Conservation (phyloP, 345 rosid genomes). For the Eucalyptus tenuipes region DNA sequence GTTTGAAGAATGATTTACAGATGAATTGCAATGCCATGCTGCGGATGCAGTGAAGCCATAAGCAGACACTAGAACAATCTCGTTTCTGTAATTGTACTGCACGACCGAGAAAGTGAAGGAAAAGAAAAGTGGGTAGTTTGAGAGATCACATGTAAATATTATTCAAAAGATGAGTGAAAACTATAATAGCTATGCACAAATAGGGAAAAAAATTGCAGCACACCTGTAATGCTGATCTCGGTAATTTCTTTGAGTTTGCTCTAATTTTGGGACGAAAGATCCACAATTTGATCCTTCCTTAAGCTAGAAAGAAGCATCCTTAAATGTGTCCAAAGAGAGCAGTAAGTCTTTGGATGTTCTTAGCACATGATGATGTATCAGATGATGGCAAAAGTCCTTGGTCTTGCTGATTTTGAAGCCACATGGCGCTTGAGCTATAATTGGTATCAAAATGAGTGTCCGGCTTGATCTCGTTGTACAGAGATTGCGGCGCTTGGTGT, state of each 20-base stretch:
- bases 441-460: not conserved
- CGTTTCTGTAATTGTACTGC: not conserved
- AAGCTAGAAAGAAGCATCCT: not conserved
- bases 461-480: not conserved
- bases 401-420: constrained; percentile 1
- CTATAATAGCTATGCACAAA: not conserved
- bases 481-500: not conserved
- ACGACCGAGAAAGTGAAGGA: not conserved
- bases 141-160: not conserved
- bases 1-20: not conserved
- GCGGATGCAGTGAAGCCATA: not conserved
- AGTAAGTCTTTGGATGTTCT: not conserved
- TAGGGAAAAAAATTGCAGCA: not conserved
- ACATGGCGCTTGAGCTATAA: not conserved
- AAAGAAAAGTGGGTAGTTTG: not conserved
- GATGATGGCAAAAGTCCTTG: not conserved
- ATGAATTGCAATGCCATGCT: not conserved
- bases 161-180: not conserved
- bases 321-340: not conserved
- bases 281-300: not conserved
- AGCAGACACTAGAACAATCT: not conserved
- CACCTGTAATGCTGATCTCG: not conserved
- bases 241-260: not conserved
- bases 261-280: not conserved
- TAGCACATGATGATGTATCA: not conserved